These are phyloP conservation scores for Tremellales sp. DNA, from an alignment of 1,284 basidiomycete genomes.

Conservation along the genomic window DNA sequence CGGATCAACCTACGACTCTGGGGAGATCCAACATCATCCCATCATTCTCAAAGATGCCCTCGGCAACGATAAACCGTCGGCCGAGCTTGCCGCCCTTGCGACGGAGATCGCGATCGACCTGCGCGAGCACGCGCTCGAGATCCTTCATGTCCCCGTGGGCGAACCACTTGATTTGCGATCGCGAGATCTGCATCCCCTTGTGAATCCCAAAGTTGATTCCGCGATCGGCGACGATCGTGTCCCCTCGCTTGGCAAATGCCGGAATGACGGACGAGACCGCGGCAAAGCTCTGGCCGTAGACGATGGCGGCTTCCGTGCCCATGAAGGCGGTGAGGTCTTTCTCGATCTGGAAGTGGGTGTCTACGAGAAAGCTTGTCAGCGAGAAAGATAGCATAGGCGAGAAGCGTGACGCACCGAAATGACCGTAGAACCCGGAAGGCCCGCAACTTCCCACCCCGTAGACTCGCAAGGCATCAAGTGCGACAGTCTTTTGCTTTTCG, in stretches of 20 bases:
- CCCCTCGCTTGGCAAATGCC: conserved; percentile 95
- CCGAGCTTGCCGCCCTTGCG: conserved; percentile 79
- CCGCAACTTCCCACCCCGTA: conserved; percentile 96
- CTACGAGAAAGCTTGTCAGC: conserved; percentile 54
- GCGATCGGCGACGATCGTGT: conserved; percentile 96
- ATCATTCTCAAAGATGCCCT: conserved; percentile 94
- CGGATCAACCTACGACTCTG: conserved; percentile 64
- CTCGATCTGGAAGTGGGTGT: conserved; percentile 89
- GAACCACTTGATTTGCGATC: conserved; percentile 90
- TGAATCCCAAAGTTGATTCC: conserved; percentile 93
- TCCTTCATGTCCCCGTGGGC: conserved; percentile 93
- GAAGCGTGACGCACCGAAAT: conserved; percentile 62
- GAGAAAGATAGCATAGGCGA: neutral
- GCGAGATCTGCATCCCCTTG: conserved; percentile 94
- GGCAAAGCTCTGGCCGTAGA: conserved; percentile 92
- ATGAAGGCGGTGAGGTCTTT: conserved; percentile 85
- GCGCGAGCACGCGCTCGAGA: conserved; percentile 79
- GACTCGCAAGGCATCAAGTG: conserved; percentile 79
- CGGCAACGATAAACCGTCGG: conserved; percentile 91
- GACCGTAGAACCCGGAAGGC: conserved; percentile 97
- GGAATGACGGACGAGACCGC: conserved; percentile 93
- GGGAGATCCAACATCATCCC: conserved; percentile 88
- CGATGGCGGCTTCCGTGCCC: conserved; percentile 80
- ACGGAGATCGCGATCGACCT: conserved; percentile 79
- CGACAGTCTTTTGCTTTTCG: conserved; percentile 79